Evolutionary conservation across 2,329 filamentous ascomycete genomes (phyloP).

Genomic region (Aspergillus thermomutatus): DNA sequence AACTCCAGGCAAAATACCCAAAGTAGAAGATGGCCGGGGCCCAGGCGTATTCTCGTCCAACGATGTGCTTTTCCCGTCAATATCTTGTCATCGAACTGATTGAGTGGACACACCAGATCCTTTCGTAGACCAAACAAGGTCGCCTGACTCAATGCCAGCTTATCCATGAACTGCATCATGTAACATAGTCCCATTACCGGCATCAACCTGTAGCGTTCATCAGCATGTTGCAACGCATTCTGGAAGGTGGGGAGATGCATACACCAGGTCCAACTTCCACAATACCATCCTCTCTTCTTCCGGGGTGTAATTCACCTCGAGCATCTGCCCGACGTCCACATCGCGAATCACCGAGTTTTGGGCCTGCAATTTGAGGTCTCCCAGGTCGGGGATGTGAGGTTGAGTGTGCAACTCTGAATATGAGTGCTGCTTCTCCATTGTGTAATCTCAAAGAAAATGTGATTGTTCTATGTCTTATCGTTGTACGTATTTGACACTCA

Average conservation of each 20-base stretch:
- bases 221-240: neutral
- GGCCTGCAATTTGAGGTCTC: constrained; percentile 15
- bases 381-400: constrained; percentile 9
- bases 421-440: constrained; percentile 19
- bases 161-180: constrained; percentile 30
- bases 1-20: constrained; percentile 37
- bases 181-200: constrained; percentile 29
- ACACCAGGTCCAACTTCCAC: constrained; percentile 26
- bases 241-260: no score
- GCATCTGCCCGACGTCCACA: constrained; percentile 25
- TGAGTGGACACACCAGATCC: constrained; percentile 17
- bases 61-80: constrained; percentile 19
- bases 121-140: constrained; percentile 25
- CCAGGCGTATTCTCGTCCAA: constrained; percentile 30
- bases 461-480: no score
- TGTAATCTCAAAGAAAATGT: no score
- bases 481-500: no score
- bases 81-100: neutral
- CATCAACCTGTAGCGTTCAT: constrained; percentile 17
- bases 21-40: constrained; percentile 33
- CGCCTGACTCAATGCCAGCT: constrained; percentile 28
- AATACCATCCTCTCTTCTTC: constrained; percentile 23
- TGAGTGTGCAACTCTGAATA: neutral
- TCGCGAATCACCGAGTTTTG: constrained; percentile 16
- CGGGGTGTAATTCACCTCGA: constrained; percentile 22